phyloP scores from a whole-genome alignment of 2,329 filamentous ascomycete species.

The Penicillium occitanis region DNA sequence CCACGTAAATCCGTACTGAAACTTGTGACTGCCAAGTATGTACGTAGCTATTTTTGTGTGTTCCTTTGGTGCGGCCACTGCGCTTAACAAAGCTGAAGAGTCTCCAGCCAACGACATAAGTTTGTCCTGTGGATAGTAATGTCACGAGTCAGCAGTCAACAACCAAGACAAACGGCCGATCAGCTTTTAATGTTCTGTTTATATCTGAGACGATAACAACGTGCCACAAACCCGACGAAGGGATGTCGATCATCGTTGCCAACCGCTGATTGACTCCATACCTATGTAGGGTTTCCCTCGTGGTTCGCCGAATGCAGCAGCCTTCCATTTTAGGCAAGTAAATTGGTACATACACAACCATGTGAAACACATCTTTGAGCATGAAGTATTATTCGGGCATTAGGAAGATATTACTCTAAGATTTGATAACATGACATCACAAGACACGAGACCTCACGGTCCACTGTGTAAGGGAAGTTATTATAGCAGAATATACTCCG shows the following conservation, averaged over 20 bases:
- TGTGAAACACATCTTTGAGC: not conserved
- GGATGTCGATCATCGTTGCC: not conserved
- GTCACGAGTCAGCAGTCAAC: not conserved
- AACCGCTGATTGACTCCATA: not conserved
- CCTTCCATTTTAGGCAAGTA: conserved; percentile 5
- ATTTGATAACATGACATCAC: conserved; percentile 5
- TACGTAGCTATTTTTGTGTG: not conserved
- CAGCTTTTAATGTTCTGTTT: conserved; percentile 3
- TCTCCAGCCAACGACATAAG: not conserved
- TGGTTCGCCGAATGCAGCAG: conserved; percentile 5
- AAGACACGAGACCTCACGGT: not conserved
- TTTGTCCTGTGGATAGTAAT: not conserved
- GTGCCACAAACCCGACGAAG: not conserved
- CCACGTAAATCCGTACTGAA: not conserved
- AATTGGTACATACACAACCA: not conserved
- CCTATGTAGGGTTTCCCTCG: not conserved
- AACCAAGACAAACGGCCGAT: conserved; percentile 3
- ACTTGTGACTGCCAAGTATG: not conserved
- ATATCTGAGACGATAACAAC: conserved; percentile 3
- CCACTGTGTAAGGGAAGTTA: not conserved
- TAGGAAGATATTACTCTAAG: not conserved
- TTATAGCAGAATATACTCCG: not conserved
- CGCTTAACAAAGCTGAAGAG: not conserved
- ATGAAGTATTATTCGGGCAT: not conserved
- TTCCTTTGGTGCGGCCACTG: not conserved